phyloP scores from a whole-genome alignment of 768 basidiomycete genomes.

The Baorangia bicolor region DNA sequence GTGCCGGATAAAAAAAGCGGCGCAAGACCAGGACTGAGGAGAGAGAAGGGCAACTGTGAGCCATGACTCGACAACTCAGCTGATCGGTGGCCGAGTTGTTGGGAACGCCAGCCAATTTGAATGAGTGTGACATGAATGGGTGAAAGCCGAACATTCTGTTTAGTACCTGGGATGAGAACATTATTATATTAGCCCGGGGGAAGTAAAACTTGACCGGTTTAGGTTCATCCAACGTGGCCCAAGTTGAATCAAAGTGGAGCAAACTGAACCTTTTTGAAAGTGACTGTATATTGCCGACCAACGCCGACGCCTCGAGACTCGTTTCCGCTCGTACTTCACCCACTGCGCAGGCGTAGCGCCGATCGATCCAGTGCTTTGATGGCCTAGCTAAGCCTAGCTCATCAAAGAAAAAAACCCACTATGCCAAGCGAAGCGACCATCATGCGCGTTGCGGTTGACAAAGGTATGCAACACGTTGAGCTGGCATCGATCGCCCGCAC shows the following conservation, averaged over 20 bases:
- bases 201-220: conserved; percentile 8
- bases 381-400: conserved; percentile 9
- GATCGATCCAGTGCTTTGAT: conserved; percentile 16
- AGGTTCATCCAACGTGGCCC: conserved; percentile 14
- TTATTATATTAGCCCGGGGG: conserved; percentile 15
- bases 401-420: background rate
- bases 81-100: conserved; percentile 4
- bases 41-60: background rate
- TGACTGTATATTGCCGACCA: conserved; percentile 5
- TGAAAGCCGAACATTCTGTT: conserved; percentile 1
- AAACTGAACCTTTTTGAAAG: conserved; percentile 18
- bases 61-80: background rate
- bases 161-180: too few species aligned
- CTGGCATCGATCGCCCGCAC: too few species aligned
- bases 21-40: background rate
- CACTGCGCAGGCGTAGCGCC: background rate
- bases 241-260: background rate
- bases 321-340: conserved; percentile 18
- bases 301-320: conserved; percentile 27
- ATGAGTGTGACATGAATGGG: conserved; percentile 9
- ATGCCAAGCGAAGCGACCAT: background rate
- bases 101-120: background rate
- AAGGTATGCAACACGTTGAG: conserved; percentile 11
- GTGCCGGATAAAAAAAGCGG: background rate
- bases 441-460: conserved; percentile 5